Conservation (phyloP, 495 filamentous ascomycete species). For the Cryomyces antarcticus region DNA sequence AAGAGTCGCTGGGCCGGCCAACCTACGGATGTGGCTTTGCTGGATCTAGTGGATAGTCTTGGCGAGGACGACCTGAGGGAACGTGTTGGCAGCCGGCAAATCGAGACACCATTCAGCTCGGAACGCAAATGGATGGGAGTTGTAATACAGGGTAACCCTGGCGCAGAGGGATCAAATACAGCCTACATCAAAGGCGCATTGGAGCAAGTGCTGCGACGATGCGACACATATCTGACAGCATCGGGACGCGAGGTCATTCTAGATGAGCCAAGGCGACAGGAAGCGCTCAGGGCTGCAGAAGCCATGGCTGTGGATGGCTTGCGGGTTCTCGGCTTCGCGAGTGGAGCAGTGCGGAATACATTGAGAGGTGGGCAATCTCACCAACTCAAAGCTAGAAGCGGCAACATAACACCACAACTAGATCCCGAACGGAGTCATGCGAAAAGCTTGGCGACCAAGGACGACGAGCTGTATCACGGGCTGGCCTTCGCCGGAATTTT, state of each 20-base stretch:
- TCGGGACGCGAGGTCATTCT: slow-evolving; percentile 76
- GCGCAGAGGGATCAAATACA: slow-evolving; percentile 32
- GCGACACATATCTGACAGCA: slow-evolving; percentile 74
- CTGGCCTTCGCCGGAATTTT: slow-evolving; percentile 81
- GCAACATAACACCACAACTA: slow-evolving; percentile 24
- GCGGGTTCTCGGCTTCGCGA: slow-evolving; percentile 79
- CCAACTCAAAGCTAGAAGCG: slow-evolving; percentile 14
- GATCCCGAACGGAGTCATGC: slow-evolving; percentile 3
- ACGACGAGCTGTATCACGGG: slow-evolving; percentile 59
- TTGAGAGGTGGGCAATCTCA: background rate
- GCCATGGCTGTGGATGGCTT: slow-evolving; percentile 85
- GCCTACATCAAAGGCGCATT: slow-evolving; percentile 92
- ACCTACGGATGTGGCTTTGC: slow-evolving; percentile 86
- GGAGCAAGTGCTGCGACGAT: slow-evolving; percentile 67
- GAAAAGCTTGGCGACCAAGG: slow-evolving; percentile 19
- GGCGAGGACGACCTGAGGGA: slow-evolving; percentile 81
- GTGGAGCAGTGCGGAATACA: slow-evolving; percentile 32
- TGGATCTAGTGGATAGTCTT: slow-evolving; percentile 78
- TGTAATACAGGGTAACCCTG: slow-evolving; percentile 34
- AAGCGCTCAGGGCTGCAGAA: slow-evolving; percentile 64
- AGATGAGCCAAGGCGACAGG: slow-evolving; percentile 53
- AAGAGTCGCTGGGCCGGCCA: slow-evolving; percentile 91
- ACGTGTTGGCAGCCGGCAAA: slow-evolving; percentile 51
- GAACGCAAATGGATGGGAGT: slow-evolving; percentile 99
- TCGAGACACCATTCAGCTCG: slow-evolving; percentile 87